phyloP scores from a whole-genome alignment of 257 asterid species.

The Linderniella brevidens region DNA sequence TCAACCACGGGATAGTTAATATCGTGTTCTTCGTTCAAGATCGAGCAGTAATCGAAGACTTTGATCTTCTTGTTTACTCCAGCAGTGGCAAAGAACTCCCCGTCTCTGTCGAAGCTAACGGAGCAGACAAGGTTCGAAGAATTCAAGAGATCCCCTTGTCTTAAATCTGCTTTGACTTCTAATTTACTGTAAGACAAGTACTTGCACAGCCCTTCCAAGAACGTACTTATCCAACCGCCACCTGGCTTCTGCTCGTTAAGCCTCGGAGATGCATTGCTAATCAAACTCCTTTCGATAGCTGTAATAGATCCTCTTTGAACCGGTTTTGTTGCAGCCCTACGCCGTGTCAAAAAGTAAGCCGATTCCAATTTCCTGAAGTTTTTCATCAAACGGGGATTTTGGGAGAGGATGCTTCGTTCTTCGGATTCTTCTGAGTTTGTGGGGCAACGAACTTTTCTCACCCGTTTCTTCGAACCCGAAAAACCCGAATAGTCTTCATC shows the following conservation, averaged over 20 bases:
- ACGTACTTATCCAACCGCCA: conserved; percentile 56
- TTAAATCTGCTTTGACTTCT: conserved; percentile 71
- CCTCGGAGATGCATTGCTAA: conserved; percentile 45
- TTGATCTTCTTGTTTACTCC: conserved; percentile 96
- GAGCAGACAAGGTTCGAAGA: conserved; percentile 93
- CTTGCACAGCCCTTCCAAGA: conserved; percentile 75
- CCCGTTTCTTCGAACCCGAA: conserved; percentile 59
- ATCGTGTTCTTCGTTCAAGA: conserved; percentile 56
- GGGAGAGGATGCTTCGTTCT: conserved; percentile 33
- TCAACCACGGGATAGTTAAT: conserved; percentile 91
- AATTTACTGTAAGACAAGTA: conserved; percentile 64
- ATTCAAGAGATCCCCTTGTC: conserved; percentile 86
- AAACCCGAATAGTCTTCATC: conserved; percentile 39
- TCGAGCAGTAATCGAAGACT: conserved; percentile 63
- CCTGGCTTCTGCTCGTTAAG: conserved; percentile 21
- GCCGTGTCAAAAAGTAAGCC: conserved; percentile 62
- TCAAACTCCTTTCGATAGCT: conserved; percentile 58
- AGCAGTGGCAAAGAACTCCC: conserved; percentile 90
- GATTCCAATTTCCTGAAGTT: conserved; percentile 68
- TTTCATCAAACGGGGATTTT: conserved; percentile 56
- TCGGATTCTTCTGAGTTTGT: conserved; percentile 19
- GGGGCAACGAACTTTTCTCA: conserved; percentile 26
- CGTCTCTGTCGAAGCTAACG: conserved; percentile 89
- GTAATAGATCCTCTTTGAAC: conserved; percentile 26
- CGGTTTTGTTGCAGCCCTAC: conserved; percentile 31